Percentiles rank a stretch among this genome's conserved stretches.
Evolutionary conservation across 2,329 filamentous ascomycete species (phyloP).

Genomic region (Neofusicoccum umdonicola): DNA sequence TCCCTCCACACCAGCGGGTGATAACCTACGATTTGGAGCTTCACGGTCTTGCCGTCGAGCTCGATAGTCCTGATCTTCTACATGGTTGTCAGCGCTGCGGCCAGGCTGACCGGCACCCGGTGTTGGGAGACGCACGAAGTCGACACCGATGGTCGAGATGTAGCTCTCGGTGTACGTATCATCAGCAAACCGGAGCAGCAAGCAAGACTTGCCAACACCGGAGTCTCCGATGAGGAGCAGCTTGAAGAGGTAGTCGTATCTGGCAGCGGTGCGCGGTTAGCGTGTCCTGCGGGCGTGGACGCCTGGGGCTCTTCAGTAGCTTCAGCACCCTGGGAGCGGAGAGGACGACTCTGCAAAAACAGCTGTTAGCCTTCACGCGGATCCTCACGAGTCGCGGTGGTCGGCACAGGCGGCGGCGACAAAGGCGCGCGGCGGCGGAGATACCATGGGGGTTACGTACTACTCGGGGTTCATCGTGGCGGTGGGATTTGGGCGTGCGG

Average conservation of each 20-base stretch:
- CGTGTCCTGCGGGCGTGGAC: not conserved
- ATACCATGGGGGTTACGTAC: slow-evolving; percentile 56
- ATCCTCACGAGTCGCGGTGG: not conserved
- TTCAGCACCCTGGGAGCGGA: not conserved
- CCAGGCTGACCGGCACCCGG: slow-evolving; percentile 15
- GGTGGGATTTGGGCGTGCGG: slow-evolving; percentile 20
- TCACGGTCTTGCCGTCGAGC: slow-evolving; percentile 98
- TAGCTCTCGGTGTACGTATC: slow-evolving; percentile 99
- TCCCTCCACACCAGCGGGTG: slow-evolving; percentile 17
- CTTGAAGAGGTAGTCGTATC: slow-evolving; percentile 99
- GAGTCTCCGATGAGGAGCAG: slow-evolving; percentile 99
- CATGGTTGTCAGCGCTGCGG: slow-evolving; percentile 31
- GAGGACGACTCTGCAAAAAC: slow-evolving; percentile 6
- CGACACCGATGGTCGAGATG: slow-evolving; percentile 99
- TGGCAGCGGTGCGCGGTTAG: slow-evolving; percentile 38
- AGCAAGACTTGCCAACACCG: slow-evolving; percentile 99
- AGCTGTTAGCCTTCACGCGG: not conserved
- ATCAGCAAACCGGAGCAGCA: slow-evolving; percentile 96
- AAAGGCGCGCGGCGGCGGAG: slow-evolving; percentile 18
- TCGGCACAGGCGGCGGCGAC: slow-evolving; percentile 1
- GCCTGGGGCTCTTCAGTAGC: slow-evolving; percentile 4
- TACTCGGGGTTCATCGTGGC: slow-evolving; percentile 87
- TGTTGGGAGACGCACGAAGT: slow-evolving; percentile 71
- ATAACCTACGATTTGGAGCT: slow-evolving; percentile 89
- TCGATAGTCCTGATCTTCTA: slow-evolving; percentile 99